A percentile compares a stretch with the other conserved stretches of the same genome.
These are phyloP conservation scores for Kluyveromyces nonfermentans DNA, from an alignment of 805 yeast species.

Conservation along the genomic window DNA sequence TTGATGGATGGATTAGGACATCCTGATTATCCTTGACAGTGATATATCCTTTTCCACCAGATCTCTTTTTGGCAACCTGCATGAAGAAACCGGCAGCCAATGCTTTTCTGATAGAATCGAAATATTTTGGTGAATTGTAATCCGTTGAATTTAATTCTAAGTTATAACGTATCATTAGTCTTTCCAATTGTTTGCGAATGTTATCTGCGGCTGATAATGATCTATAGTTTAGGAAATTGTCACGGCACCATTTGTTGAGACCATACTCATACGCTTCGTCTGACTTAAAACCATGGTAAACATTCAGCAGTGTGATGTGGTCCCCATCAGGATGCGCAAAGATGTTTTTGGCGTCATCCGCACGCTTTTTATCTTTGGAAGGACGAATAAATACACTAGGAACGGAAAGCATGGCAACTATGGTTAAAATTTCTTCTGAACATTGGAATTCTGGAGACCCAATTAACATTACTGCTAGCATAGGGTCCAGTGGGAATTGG, in stretches of 20 bases:
- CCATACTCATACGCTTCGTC: conserved; percentile 65
- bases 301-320: conserved; percentile 83
- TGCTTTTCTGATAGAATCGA: conserved; percentile 76
- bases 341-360: conserved; percentile 79
- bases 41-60: conserved; percentile 72
- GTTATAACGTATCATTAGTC: conserved; percentile 76
- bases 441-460: conserved; percentile 80
- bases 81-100: conserved; percentile 89
- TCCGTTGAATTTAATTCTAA: conserved; percentile 64
- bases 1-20: conserved; percentile 87
- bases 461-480: conserved; percentile 86
- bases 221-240: conserved; percentile 75
- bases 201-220: conserved; percentile 79
- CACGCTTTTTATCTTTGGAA: conserved; percentile 72
- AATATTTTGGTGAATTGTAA: conserved; percentile 55
- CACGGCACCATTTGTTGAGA: conserved; percentile 80
- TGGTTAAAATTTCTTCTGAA: conserved; percentile 78
- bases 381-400: conserved; percentile 96
- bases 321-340: conserved; percentile 96
- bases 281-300: conserved; percentile 70
- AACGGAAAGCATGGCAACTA: conserved; percentile 84
- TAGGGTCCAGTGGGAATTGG: conserved; percentile 91
- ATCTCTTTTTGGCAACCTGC: conserved; percentile 93
- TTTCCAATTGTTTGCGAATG: conserved; percentile 72
- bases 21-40: conserved; percentile 96